These are phyloP conservation scores for Ascochyta fabae DNA, from an alignment of 2,329 filamentous ascomycete genomes.

Conservation along the genomic window DNA sequence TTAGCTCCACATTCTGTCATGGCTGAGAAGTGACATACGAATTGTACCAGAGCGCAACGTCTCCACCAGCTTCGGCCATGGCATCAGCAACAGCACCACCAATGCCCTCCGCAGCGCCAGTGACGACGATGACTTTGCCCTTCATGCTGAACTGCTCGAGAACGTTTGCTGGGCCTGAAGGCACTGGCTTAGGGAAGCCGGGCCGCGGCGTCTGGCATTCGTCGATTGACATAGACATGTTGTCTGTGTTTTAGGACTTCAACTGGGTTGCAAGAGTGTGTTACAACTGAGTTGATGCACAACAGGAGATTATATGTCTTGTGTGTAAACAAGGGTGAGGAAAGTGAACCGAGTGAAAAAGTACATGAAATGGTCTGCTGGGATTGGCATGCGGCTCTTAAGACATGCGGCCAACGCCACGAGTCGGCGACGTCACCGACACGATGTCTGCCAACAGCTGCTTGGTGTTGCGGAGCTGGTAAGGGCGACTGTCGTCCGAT, in stretches of 20 bases:
- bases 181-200: conserved; percentile 37
- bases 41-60: conserved; percentile 55
- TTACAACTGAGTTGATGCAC: background rate
- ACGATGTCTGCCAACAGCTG: background rate
- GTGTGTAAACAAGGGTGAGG: background rate
- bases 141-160: conserved; percentile 43
- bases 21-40: conserved; percentile 49
- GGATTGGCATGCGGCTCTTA: conserved; percentile 4
- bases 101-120: conserved; percentile 62
- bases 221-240: conserved; percentile 45
- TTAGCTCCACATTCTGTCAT: conserved; percentile 51
- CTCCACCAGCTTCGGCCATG: conserved; percentile 51
- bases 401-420: conserved; percentile 6
- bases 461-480: conserved; percentile 29
- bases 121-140: conserved; percentile 52
- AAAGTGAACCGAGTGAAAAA: background rate
- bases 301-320: background rate
- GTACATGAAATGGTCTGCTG: background rate
- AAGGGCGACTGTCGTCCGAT: conserved; percentile 31
- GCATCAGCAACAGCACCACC: conserved; percentile 52
- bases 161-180: conserved; percentile 37
- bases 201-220: conserved; percentile 34
- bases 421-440: conserved; percentile 23
- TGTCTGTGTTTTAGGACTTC: conserved; percentile 15
- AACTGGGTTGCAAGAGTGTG: too few relatives aligned